phyloP scores from a whole-genome alignment of 306 rosid genomes.

The Macrotyloma uniflorum region DNA sequence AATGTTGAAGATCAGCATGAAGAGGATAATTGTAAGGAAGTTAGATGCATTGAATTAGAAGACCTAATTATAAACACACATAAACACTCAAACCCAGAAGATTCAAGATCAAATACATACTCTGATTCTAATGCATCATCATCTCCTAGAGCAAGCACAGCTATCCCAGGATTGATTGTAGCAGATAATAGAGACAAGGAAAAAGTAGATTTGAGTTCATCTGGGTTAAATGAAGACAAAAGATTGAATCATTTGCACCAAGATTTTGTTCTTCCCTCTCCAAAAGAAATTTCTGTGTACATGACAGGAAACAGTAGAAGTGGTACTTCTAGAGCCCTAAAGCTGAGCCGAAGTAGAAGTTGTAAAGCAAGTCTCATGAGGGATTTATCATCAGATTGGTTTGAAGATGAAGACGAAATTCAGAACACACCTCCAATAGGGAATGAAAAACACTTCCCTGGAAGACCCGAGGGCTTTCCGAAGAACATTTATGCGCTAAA shows the following conservation, averaged over 20 bases:
- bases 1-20: slow-evolving; percentile 59
- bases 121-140: slow-evolving; percentile 51
- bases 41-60: slow-evolving; percentile 76
- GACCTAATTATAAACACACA: slow-evolving; percentile 47
- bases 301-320: slow-evolving; percentile 36
- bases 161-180: slow-evolving; percentile 44
- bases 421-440: slow-evolving; percentile 64
- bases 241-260: slow-evolving; percentile 38
- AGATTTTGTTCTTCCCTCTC: slow-evolving; percentile 52
- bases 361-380: slow-evolving; percentile 70
- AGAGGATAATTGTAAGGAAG: slow-evolving; percentile 77
- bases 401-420: slow-evolving; percentile 55
- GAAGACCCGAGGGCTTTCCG: slow-evolving; percentile 64
- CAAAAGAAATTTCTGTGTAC: slow-evolving; percentile 55
- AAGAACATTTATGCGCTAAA: slow-evolving; percentile 54
- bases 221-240: slow-evolving; percentile 48
- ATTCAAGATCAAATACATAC: slow-evolving; percentile 52
- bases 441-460: slow-evolving; percentile 61
- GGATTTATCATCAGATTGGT: slow-evolving; percentile 53
- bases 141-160: slow-evolving; percentile 57
- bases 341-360: slow-evolving; percentile 71
- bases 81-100: slow-evolving; percentile 42
- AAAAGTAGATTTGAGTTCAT: slow-evolving; percentile 45
- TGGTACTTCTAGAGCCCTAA: slow-evolving; percentile 48
- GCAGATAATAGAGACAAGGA: slow-evolving; percentile 48